phyloP scores from a whole-genome alignment of 176 grass and related monocot genomes.

The Puccinellia tenuiflora region DNA sequence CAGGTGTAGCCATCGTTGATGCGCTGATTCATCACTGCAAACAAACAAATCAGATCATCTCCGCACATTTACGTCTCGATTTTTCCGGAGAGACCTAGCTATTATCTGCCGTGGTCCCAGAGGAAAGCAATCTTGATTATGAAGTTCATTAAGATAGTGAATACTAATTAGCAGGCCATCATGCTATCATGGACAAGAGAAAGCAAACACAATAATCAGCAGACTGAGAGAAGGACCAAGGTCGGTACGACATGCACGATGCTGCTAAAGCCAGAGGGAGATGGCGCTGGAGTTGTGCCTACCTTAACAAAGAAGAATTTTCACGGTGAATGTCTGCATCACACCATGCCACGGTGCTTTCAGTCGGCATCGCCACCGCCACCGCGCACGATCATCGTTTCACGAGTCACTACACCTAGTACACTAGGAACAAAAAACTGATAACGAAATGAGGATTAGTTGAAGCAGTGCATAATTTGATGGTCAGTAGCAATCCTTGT shows the following conservation, averaged over 20 bases:
- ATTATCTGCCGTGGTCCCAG: neutral
- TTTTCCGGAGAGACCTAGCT: constrained; percentile 2
- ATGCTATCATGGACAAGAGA: neutral
- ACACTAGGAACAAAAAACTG: neutral
- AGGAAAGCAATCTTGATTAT: constrained; percentile 1
- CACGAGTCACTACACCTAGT: constrained; percentile 14
- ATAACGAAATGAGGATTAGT: neutral
- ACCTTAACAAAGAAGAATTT: constrained; percentile 18
- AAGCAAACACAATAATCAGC: neutral
- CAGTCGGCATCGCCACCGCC: constrained; percentile 6
- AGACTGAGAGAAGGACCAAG: neutral
- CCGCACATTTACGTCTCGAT: neutral
- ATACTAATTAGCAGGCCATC: neutral
- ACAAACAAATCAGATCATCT: neutral
- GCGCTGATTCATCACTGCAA: neutral
- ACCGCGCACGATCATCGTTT: neutral
- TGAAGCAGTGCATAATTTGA: neutral
- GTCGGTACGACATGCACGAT: neutral
- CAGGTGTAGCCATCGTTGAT: constrained; percentile 9
- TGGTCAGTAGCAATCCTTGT: neutral
- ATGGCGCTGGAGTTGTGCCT: constrained; percentile 13
- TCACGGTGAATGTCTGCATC: neutral
- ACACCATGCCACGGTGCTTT: neutral
- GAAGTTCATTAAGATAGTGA: constrained; percentile 16
- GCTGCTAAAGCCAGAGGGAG: constrained; percentile 12